Percentiles rank a stretch among this genome's conserved stretches.
Conservation (phyloP, 164 flowering plant species). For the Chimonanthus salicifolius region DNA sequence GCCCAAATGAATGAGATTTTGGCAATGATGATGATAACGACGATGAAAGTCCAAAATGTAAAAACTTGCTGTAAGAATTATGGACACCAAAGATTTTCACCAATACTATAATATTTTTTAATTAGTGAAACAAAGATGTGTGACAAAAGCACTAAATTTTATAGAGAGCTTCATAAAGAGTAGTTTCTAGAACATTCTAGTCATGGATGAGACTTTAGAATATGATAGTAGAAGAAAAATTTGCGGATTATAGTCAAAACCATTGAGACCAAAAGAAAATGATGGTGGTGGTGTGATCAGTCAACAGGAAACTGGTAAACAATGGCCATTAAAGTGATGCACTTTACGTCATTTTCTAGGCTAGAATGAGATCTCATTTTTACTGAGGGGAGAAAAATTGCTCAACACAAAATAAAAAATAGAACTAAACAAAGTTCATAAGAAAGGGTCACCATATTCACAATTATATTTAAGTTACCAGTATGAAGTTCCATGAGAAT, state of each 20-base stretch:
- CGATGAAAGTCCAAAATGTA: background rate
- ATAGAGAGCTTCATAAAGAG: no score
- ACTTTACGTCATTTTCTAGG: background rate
- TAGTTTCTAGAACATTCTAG: no score
- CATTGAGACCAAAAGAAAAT: background rate
- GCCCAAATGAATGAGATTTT: no score
- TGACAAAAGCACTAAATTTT: no score
- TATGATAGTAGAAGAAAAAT: no score
- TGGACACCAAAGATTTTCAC: background rate
- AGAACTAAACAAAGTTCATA: background rate
- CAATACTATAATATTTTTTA: no score
- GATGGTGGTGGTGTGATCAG: background rate
- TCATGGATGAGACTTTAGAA: no score
- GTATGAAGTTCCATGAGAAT: slow-evolving; percentile 80
- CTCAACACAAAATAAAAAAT: background rate
- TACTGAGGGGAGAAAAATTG: background rate
- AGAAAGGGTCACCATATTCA: background rate
- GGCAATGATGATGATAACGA: no score
- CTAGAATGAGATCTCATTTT: background rate
- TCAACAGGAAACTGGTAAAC: no score
- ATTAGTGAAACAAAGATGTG: no score
- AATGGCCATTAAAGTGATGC: background rate
- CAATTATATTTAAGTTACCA: slow-evolving; percentile 45
- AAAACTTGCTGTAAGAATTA: background rate
- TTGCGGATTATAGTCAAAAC: background rate